Percentiles rank a stretch among this genome's conserved stretches.
Evolutionary conservation across 352 stramenopile genomes (phyloP).

Genomic region (Phytophthora foliorum): DNA sequence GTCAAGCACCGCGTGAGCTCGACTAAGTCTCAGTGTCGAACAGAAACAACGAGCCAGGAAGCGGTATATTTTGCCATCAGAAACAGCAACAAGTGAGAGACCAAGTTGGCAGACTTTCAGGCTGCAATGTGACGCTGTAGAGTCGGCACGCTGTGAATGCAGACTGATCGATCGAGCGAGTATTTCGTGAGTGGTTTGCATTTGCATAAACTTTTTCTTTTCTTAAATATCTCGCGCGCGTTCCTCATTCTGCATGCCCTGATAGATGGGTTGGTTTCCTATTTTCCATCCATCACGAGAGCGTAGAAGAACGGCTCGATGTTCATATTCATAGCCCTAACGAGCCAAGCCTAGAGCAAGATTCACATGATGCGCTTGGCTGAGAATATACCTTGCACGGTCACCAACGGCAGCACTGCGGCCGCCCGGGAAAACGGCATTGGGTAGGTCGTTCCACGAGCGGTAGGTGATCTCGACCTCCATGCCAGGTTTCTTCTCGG

Average conservation of each 20-base stretch:
- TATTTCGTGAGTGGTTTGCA: slow-evolving; percentile 25
- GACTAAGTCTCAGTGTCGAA: slow-evolving; percentile 6
- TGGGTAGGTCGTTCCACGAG: slow-evolving; percentile 79
- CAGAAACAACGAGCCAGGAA: slow-evolving; percentile 9
- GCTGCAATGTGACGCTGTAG: neutral
- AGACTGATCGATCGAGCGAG: slow-evolving; percentile 13
- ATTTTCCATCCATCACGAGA: slow-evolving; percentile 1
- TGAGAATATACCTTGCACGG: slow-evolving; percentile 84
- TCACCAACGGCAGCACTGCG: slow-evolving; percentile 71
- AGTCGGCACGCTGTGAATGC: slow-evolving; percentile 18
- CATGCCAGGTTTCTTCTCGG: slow-evolving; percentile 73
- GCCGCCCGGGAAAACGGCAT: slow-evolving; percentile 67
- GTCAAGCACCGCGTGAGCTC: slow-evolving; percentile 17
- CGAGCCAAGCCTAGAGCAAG: slow-evolving; percentile 58
- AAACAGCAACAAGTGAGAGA: slow-evolving; percentile 6
- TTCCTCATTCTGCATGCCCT: slow-evolving; percentile 11
- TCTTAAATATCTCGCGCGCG: slow-evolving; percentile 46
- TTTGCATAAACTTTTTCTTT: slow-evolving; percentile 42
- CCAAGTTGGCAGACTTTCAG: slow-evolving; percentile 2
- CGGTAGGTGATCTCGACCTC: slow-evolving; percentile 63
- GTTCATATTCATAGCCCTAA: slow-evolving; percentile 43
- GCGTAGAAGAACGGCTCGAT: slow-evolving; percentile 9
- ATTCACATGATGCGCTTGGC: slow-evolving; percentile 73
- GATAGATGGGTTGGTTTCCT: no score
- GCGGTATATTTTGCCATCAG: slow-evolving; percentile 31